These are phyloP conservation scores for Ottelia alismoides DNA, from an alignment of 106 monocot species.

Conservation along the genomic window DNA sequence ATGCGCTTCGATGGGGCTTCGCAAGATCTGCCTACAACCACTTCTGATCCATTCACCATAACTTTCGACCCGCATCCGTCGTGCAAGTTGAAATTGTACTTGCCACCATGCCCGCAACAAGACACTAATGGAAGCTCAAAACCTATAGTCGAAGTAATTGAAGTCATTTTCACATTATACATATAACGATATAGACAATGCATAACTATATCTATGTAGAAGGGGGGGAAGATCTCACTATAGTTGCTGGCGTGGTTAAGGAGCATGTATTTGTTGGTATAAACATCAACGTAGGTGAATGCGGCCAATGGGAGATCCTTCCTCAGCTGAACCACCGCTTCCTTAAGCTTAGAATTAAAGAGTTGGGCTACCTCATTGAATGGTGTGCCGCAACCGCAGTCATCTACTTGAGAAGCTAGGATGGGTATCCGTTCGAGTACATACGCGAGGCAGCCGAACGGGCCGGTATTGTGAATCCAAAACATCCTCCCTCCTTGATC, in stretches of 20 bases:
- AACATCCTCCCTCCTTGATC: slow-evolving; percentile 56
- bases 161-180: no score
- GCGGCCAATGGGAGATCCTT: slow-evolving; percentile 40
- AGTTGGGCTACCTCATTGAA: slow-evolving; percentile 63
- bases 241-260: slow-evolving; percentile 36
- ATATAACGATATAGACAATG: no score
- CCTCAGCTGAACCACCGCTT: slow-evolving; percentile 42
- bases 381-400: slow-evolving; percentile 38
- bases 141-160: no score
- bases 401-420: slow-evolving; percentile 27
- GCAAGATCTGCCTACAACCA: slow-evolving; percentile 43
- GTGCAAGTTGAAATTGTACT: slow-evolving; percentile 40
- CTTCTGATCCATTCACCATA: slow-evolving; percentile 27
- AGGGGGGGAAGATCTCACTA: no score
- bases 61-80: slow-evolving; percentile 34
- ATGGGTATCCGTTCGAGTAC: slow-evolving; percentile 27
- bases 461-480: slow-evolving; percentile 96
- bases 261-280: slow-evolving; percentile 61
- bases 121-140: slow-evolving; percentile 43
- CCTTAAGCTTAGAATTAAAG: slow-evolving; percentile 64
- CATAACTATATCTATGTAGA: no score
- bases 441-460: slow-evolving; percentile 82
- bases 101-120: slow-evolving; percentile 61
- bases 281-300: slow-evolving; percentile 84
- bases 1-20: slow-evolving; percentile 25